phyloP scores from a whole-genome alignment of 257 asterid genomes.

The Phtheirospermum japonicum region DNA sequence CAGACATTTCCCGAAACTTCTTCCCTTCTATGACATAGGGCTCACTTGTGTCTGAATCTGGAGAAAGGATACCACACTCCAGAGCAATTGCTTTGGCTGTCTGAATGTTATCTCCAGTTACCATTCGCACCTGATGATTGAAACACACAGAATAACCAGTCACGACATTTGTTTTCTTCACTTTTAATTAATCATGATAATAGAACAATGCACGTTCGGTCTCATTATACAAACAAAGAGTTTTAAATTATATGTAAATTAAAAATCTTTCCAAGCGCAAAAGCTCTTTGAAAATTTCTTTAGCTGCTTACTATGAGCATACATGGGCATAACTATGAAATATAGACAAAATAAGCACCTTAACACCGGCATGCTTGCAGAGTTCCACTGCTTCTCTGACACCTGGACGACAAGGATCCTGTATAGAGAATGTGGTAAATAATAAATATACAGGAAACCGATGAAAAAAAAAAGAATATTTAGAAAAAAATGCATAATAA shows the following conservation, averaged over 20 bases:
- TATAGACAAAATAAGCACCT: conserved; percentile 45
- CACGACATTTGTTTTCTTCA: neutral
- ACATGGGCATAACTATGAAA: conserved; percentile 9
- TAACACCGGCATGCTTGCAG: conserved; percentile 86
- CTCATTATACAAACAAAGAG: neutral
- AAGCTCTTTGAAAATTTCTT: neutral
- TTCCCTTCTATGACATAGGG: conserved; percentile 76
- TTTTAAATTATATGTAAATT: conserved; percentile 8
- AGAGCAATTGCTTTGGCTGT: conserved; percentile 93
- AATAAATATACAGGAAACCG: conserved; percentile 11
- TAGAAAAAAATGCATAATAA: conserved; percentile 14
- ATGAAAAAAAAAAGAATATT: conserved; percentile 7
- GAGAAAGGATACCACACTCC: conserved; percentile 85
- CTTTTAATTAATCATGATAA: conserved; percentile 15
- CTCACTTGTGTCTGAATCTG: conserved; percentile 57
- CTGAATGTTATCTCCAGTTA: conserved; percentile 90
- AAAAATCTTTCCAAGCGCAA: neutral
- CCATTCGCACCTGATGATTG: conserved; percentile 81
- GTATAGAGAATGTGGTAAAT: conserved; percentile 23
- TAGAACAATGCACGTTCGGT: neutral
- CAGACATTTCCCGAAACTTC: conserved; percentile 78
- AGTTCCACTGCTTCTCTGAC: conserved; percentile 86
- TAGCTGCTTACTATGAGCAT: conserved; percentile 8
- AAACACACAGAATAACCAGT: conserved; percentile 17
- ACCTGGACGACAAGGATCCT: conserved; percentile 99